Evolutionary conservation across 306 rosid genomes (phyloP), one percentile per base, ranked within the genome.

Genomic region (Rosa lucieae): DNA sequence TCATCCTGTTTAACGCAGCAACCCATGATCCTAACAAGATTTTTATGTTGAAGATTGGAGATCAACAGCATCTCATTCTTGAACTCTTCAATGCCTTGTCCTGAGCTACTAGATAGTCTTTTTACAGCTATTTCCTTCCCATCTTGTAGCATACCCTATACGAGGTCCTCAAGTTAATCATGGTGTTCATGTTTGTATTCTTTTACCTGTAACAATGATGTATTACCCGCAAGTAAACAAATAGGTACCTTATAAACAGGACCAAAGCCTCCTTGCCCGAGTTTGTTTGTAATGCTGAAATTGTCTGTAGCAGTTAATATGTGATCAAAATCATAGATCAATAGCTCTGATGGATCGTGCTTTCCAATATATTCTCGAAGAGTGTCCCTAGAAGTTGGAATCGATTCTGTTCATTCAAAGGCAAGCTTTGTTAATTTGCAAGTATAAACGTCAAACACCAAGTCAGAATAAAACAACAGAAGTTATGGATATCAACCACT

Each of bases 51-150:
- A 70, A 84, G 87, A 14, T 86, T 84, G 12, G 80, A 69, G 13
- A 86, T 81, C 70, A 86, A 68, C n/a, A 37, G 8, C 42, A 84
- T 59, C 69, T 86, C 89, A 47, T 76, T 86, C 72, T 76, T 79
- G 47, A 84, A 86, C 70, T 84, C 85, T 5, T 78, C 52, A 18
- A 55, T 40, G 52, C 89, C 89, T 56, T 87, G 87, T 47, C 76
- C 69, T 11, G 87, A 87, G 71, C 77, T 68, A 39, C 80, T 73
- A 0, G 89, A 82, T 10, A 84, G 78, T 42, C 86, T 81, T 70
- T 87, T 87, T 9, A 84, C 84, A 1, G 87, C 86, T 11, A 84
- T 63, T 12, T 87, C 80, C 65, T 62, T 81, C 37, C 84, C 89
- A 58, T 80, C 74, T 0, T 37, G 49, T 55, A 84, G 55, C 61